phyloP scores from a whole-genome alignment of 2,329 filamentous ascomycete genomes.

The Colletotrichum agaves region DNA sequence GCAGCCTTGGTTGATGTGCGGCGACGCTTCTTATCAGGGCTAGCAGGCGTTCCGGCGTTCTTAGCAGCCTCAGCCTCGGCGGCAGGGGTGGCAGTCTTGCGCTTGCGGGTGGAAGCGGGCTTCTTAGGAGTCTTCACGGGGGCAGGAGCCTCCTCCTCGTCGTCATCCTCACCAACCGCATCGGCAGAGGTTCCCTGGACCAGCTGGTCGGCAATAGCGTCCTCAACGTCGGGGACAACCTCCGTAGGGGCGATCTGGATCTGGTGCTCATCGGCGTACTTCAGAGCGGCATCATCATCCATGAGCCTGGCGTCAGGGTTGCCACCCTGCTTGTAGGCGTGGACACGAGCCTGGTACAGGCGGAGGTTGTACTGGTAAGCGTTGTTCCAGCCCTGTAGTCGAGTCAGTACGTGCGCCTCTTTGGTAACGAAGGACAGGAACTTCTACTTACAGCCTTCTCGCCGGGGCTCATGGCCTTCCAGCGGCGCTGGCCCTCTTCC shows the following conservation, averaged over 20 bases:
- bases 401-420: conserved; percentile 21
- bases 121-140: conserved; percentile 69
- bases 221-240: conserved; percentile 56
- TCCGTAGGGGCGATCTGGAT: conserved; percentile 65
- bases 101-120: conserved; percentile 61
- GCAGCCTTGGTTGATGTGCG: conserved; percentile 65
- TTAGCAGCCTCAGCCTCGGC: conserved; percentile 51
- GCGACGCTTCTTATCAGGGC: conserved; percentile 73
- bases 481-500: conserved; percentile 86
- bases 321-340: conserved; percentile 71
- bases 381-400: conserved; percentile 66
- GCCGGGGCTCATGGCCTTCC: conserved; percentile 78
- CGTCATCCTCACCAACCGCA: conserved; percentile 56
- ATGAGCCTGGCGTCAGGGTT: conserved; percentile 69
- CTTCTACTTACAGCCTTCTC: conserved; percentile 77
- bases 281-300: conserved; percentile 68
- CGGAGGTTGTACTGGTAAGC: conserved; percentile 75
- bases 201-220: conserved; percentile 70
- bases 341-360: conserved; percentile 72
- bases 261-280: conserved; percentile 68
- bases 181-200: conserved; percentile 54
- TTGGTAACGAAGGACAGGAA: conserved; percentile 11
- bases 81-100: conserved; percentile 63
- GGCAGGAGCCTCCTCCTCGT: conserved; percentile 51
- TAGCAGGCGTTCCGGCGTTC: conserved; percentile 57